Base-by-base conservation (phyloP, 176 grass and related monocot species). In the Oryza officinalis region DNA sequence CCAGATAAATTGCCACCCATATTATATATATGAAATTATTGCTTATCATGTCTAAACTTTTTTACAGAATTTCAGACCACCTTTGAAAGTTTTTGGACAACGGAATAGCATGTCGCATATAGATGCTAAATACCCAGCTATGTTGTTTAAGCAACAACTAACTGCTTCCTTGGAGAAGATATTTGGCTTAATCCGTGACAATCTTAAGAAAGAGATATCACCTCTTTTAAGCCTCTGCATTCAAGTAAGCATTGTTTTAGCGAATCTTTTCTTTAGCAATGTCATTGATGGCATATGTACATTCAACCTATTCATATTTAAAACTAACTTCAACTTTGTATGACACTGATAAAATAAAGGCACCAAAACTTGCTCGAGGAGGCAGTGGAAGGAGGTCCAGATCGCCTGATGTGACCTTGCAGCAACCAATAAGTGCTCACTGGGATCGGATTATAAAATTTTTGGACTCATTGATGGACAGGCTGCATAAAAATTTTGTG, bases 111-210 rank as follows among this genome's bases (percentile, higher is more conserved):
- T 82, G 38, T 71, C 86, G 45, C 87, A 79, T 61, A 74, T 97
- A 65, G 94, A 93, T 88, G 94, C 87, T 76, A 84, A 77, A 81
- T 96, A 96, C 83, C 94, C 94, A 73, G 94, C 94, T 70, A 89
- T 96, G 88, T 75, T 96, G 75, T 96, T 96, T 86, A 96, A 96
- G 77, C 94, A 96, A 89, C 94, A 96, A 81, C 70, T 96, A 60
- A 93, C 88, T 85, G 94, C 90, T 82, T 96, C 86, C 13, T 84
- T 96, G 67, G 94, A 96, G 80, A 96, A 93, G 73, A 96, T 96
- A 38, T 96, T 93, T 77, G 94, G 90, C 60, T 80, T 96, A 83
- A 96, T 96, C 74, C 88, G 90, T 76, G 94, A 96, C 80, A 92
- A 93, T 87, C 85, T 96, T 38, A 96, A 96, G 80, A 96, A 93